Conservation (phyloP, 768 basidiomycete genomes). For the Tylopilus subfusipes region DNA sequence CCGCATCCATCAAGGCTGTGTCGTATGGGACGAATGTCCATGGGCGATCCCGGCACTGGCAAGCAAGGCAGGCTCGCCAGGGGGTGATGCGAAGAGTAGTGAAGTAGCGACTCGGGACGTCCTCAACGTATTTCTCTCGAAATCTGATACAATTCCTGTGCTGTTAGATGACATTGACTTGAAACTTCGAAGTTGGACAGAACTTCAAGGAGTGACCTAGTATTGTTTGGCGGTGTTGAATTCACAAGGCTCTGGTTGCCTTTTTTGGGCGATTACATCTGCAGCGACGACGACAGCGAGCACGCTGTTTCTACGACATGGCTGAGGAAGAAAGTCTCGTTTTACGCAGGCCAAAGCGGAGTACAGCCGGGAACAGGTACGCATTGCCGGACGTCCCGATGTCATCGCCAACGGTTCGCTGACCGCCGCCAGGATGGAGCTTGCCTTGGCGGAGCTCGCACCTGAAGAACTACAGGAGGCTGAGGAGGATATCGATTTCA, state of each 20-base stretch:
- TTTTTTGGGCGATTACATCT: neutral
- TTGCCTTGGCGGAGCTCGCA: slow-evolving; percentile 59
- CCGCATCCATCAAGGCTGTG: too few relatives aligned
- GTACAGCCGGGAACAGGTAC: slow-evolving; percentile 78
- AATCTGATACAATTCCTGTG: neutral
- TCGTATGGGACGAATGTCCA: too few relatives aligned
- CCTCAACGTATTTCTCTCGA: neutral
- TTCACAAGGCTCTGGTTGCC: slow-evolving; percentile 9
- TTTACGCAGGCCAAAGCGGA: slow-evolving; percentile 59
- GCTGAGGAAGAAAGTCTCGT: slow-evolving; percentile 34
- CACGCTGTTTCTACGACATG: slow-evolving; percentile 4
- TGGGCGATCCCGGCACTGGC: neutral
- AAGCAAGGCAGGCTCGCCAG: neutral
- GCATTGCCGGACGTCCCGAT: slow-evolving; percentile 9
- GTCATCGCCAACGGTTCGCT: neutral
- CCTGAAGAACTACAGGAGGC: slow-evolving; percentile 50
- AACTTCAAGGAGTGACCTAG: neutral
- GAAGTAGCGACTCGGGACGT: neutral
- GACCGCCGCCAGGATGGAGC: slow-evolving; percentile 57
- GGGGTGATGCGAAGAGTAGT: neutral
- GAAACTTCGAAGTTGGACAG: too few relatives aligned
- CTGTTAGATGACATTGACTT: neutral
- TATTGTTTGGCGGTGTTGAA: slow-evolving; percentile 16
- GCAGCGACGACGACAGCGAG: neutral
- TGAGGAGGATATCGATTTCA: slow-evolving; percentile 75